Base-by-base conservation (phyloP, 1,284 basidiomycete species). In the Ceratobasidium sp. region DNA sequence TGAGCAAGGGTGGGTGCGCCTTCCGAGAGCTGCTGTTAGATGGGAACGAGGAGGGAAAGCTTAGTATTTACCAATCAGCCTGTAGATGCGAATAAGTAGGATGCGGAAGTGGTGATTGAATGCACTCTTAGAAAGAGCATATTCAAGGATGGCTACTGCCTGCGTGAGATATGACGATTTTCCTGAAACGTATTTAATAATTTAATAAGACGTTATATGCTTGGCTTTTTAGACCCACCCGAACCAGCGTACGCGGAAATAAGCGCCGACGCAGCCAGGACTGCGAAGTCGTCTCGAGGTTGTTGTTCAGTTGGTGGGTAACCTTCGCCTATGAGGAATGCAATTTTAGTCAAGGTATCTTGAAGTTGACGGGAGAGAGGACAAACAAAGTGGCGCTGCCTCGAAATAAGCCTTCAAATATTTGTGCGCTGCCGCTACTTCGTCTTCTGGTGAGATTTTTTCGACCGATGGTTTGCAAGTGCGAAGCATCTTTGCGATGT, bases 201-300 rank as follows among this genome's bases (percentile, higher is more conserved):
- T 4, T 36, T 8, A 56, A 22, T 27, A 66, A 15, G 17, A 15
- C 36, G 50, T 33, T 44, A 24, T 15, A 62, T 62, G 36, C 22
- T 22, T 22, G 29, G 66, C 8, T 47, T 17, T 57, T 45, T 15
- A 31, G 45, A 75, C 79, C 56, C 24, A 80, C 80, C 54, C 15
- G 80, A 79, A 1, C 76, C 48, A 56, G 84, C 84, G 89, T 91
- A 95, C 22, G 90, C 83, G 76, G 85, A 88, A 60, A 95, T 86
- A 71, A 90, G 86, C 1, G 88, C 87, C 79, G 92, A 92, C 0
- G 87, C 91, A 5, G 91, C 89, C 15, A 97, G 84, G 31, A 96
- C 85, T 9, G 87, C 91, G 36, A 97, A 86, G 79, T 97, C 96
- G 79, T 97, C 96, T 1, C 90, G 93, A 19, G 92, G 93, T 79